Base-by-base conservation (phyloP, 1,284 basidiomycete species). In the Marasmius tenuissimus region DNA sequence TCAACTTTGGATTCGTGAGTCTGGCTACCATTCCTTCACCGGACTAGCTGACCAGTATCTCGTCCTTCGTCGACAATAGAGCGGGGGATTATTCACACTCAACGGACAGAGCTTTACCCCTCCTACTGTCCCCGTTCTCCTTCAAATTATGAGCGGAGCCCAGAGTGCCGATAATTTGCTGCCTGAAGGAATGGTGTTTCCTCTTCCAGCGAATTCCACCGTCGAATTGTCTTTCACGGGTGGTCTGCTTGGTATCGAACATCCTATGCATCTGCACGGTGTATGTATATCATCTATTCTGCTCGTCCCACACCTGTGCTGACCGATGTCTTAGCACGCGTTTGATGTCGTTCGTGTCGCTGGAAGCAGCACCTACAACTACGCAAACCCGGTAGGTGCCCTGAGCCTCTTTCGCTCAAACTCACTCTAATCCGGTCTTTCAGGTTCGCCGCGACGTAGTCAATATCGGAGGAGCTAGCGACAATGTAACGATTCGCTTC, bases 331-430 rank as follows among this genome's bases (percentile, higher is more conserved):
- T 27, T 52, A 77, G 69, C 76, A 78, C 47, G 63, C 59, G 12
- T 75, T 78, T 52, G 68, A 73, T 58, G 76, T 78, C 37, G 65
- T 78, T 16, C 73, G 72, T 61, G 70, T 68, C 37, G 70, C 70
- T 11, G 70, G 68, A 18, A 67, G 62, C 52, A 40, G 59, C 8
- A 53, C 59, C 1, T 74, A 74, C 60, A 81, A 82, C 68, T 79
- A 72, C 64, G 58, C 62, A 10, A 78, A 81, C 60, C 80, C 81
- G 3, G 70, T 73, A 14, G 69, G 75, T 38, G 66, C 73, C 35
- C 73, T 73, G 56, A 68, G 69, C 4, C 62, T 68, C 22, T 68
- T 63, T 4, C 62, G 66, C 56, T 73, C 37, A 18, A 39, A 2
- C 1, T 27, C 4, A n/a, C 27, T 2, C 6, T 16, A 27, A 2